Base-by-base conservation (phyloP, 306 rosid species). In the Prosopis cineraria region DNA sequence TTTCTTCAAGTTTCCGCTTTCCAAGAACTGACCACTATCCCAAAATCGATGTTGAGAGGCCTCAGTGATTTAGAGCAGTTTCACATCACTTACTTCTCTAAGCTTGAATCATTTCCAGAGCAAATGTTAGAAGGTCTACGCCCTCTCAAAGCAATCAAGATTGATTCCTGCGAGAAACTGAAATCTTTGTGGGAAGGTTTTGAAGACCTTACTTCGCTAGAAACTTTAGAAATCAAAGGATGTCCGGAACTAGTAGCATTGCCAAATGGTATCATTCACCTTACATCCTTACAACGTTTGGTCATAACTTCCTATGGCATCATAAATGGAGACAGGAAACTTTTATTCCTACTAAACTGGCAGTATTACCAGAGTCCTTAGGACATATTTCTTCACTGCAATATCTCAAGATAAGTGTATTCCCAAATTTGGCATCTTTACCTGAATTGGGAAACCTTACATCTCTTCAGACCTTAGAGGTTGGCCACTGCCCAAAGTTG, bases 91-190 rank as follows among this genome's bases (percentile, higher is more conserved):
- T 11, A 4, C 71, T 66, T 41, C 71, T 52, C 64, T 20, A 67
- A 63, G 11, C 60, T 50, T 10, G 53, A 72, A 30, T 64, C 29
- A 48, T 62, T 79, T 60, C 68, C 70, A 14, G 71, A 14, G 60
- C 29, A 62, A 40, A 33, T 22, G 22, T 11, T 72, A 1, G 47
- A 50, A 53, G 76, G 76, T 20, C 10, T 53, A 6, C 0, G 5
- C 33, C 52, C 50, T 12, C 76, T 72, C 25, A 22, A 22, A 50
- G 24, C 14, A 19, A 33, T 50, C 10, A 72, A 12, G 47, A 72
- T 52, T 22, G 44, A 10, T 20, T n/a, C 22, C 43, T 50, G 76
- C 8, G 10, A 3, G 22, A 33, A 52, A 20, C 31, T 72, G 31
- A 22, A 44, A 53, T 72, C 22, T 31, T 34, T 72, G 34, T 72